Base-by-base conservation (phyloP, 495 filamentous ascomycete species). In the Aspergillus hancockii region DNA sequence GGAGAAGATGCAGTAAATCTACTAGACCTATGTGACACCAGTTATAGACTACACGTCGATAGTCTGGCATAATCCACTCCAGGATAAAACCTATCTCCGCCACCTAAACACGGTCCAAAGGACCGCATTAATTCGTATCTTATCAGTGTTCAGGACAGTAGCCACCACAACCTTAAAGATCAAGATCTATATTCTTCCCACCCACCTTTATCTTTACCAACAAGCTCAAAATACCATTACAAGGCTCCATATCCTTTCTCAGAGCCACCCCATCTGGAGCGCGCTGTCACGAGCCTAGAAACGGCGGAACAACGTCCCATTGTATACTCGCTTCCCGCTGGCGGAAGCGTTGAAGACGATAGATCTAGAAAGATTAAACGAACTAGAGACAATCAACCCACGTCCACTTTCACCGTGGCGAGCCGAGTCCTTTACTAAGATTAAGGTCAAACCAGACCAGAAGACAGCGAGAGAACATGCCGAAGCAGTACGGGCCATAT, bases 1-100 rank as follows among this genome's bases (percentile, higher is more conserved):
- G 21, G 65, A 61, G n/a, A 59, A 71, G 49, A 67, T 66, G 52
- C 23, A 61, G 30, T 65, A 67, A 49, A 28, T 66, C 32, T 71
- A 71, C 53, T 34, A 71, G 51, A 61, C 61, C 1, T 67, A 58
- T 38, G 61, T 70, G 0, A 62, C 57, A 19, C 63, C 62, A 28
- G 23, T 63, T 1, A 25, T 66, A 21, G 50, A 67, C 50, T 67
- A 60, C 47, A 54, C 63, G 31, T 64, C 57, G 4, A 64, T 59
- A 7, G 61, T 67, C 30, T 63, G 61, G 61, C 58, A 63, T 22
- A 49, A 59, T 56, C 61, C 55, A 10, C 53, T 61, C 2, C 46
- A 49, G 9, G 58, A 68, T 19, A 69, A 64, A 45, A 63, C 32
- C 22, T 56, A 69, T 50, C 50, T 69, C 1, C 41, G 54, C 47